Percentiles rank a stretch among this genome's conserved stretches.
Evolutionary conservation across 257 asterid species (phyloP).

Genomic region (Henckelia pumila): DNA sequence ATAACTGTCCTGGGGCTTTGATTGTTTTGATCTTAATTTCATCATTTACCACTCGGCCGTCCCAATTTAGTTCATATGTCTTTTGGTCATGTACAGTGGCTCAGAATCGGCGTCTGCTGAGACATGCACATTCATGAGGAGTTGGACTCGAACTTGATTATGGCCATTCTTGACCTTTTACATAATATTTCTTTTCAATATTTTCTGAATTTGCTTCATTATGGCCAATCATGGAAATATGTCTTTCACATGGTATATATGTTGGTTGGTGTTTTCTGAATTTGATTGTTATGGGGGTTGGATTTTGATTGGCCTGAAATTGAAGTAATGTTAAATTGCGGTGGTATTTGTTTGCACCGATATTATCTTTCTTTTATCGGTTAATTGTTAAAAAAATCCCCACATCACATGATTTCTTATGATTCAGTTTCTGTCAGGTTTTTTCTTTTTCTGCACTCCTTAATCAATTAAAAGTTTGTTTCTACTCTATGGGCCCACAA

Average conservation of each 20-base stretch:
- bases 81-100: too few relatives aligned
- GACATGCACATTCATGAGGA: background rate
- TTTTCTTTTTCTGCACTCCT: too few relatives aligned
- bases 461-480: too few relatives aligned
- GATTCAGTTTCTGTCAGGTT: too few relatives aligned
- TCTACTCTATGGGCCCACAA: too few relatives aligned
- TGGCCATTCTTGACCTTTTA: background rate
- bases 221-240: too few relatives aligned
- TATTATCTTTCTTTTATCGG: too few relatives aligned
- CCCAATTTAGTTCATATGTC: background rate
- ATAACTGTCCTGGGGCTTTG: background rate
- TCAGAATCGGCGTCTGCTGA: background rate
- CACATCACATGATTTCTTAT: too few relatives aligned
- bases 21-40: background rate
- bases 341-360: background rate
- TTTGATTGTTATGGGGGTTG: background rate
- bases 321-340: background rate
- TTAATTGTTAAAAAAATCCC: too few relatives aligned
- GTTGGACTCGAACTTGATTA: background rate
- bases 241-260: conserved; percentile 1
- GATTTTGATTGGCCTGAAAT: background rate
- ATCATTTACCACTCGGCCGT: background rate
- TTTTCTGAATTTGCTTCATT: too few relatives aligned
- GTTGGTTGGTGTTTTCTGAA: background rate
- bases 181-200: too few relatives aligned